A percentile compares a stretch with the other conserved stretches of the same genome.
phyloP scores from a whole-genome alignment of 495 filamentous ascomycete species.

The Hypoxylon trugodes region DNA sequence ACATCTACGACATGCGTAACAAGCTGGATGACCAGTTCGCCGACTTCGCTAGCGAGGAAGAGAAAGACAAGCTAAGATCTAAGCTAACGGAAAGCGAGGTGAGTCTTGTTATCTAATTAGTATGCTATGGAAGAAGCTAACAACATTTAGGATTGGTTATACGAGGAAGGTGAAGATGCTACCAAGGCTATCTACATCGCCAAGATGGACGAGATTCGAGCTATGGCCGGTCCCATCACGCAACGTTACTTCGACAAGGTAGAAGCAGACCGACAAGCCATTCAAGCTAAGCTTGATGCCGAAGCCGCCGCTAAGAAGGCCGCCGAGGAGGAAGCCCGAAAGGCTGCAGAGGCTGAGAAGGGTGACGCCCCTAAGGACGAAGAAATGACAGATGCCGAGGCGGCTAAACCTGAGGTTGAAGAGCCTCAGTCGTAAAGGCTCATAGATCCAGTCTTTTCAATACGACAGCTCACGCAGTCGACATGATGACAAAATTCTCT shows the following conservation, averaged over 20 bases:
- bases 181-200: constrained; percentile 91
- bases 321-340: constrained; percentile 69
- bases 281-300: constrained; percentile 80
- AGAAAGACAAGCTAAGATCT: constrained; percentile 82
- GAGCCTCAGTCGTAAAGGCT: constrained; percentile 45
- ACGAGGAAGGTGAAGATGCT: constrained; percentile 95
- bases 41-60: constrained; percentile 87
- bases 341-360: constrained; percentile 58
- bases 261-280: constrained; percentile 84
- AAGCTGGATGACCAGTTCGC: constrained; percentile 92
- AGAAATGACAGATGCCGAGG: constrained; percentile 66
- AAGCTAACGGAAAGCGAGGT: constrained; percentile 88
- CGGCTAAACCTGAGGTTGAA: constrained; percentile 54
- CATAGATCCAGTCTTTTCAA: neutral
- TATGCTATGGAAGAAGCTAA: constrained; percentile 17
- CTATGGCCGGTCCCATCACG: constrained; percentile 87
- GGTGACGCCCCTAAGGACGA: constrained; percentile 54
- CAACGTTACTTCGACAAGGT: constrained; percentile 95
- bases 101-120: constrained; percentile 47
- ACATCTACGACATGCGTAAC: constrained; percentile 94
- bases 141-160: constrained; percentile 88
- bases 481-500: neutral
- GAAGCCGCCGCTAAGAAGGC: constrained; percentile 81
- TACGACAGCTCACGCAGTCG: neutral
- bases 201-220: constrained; percentile 95